Base-by-base conservation (phyloP, 345 rosid species). In the Cardiospermum halicacabum region DNA sequence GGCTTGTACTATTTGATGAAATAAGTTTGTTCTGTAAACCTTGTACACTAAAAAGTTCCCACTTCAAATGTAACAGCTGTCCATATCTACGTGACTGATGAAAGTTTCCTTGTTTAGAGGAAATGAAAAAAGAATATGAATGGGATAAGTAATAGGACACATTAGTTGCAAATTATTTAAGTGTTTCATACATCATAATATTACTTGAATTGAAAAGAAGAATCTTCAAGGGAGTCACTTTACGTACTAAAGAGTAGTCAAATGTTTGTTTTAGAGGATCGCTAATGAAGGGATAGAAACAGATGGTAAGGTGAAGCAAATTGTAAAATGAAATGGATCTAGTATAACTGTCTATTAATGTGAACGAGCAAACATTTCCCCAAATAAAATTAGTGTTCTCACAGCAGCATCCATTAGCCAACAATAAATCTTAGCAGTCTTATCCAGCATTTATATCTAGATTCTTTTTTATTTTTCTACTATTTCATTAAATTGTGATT, bases 401-500 rank as follows among this genome's bases (percentile, higher is more conserved):
- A 7, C 16, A 55, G 22, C 39, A 56, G 36, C 31, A 16, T 56
- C 40, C 40, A n/a, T 3, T 27, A 15, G 22, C 22, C 51, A n/a
- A 5, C 7, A 19, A 24, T 0, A 27, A 18, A 18, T n/a, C 16
- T 18, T 28, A 55, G 19, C 1, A 27, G 30, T 34, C 13, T 13
- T 10, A 51, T 62, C 58, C 32, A 10, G 28, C 40, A 25, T 3
- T 50, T 34, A 62, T 50, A 54, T 40, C 36, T n/a, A 15, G 27
- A 27, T 54, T 30, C 27, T 16, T 72, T 60, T 11, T n/a, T n/a
- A n/a, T n/a, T n/a, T n/a, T n/a, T n/a, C n/a, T n/a, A n/a, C n/a
- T 50, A 15, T 56, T 65, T 34, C 42, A 31, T 56, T 58, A 31
- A 34, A 34, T 42, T 63, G 61, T 59, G 60, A 53, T 73, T 81